Percentiles rank a stretch among this genome's conserved stretches.
Conservation (phyloP, 768 basidiomycete genomes). For the Cystobasidium tubakii region DNA sequence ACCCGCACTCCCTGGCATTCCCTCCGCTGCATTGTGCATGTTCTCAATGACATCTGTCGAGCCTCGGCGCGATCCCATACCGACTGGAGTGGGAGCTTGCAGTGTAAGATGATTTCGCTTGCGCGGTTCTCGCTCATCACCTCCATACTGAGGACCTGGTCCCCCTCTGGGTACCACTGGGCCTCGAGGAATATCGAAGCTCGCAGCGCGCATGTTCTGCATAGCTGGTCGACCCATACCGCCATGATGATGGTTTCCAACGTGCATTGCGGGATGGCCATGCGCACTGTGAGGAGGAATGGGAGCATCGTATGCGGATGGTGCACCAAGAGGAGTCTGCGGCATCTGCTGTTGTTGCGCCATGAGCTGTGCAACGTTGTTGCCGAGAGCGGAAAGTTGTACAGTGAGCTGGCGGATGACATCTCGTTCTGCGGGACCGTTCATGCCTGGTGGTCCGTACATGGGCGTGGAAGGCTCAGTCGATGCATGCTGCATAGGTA, state of each 20-base stretch:
- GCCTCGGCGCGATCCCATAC: slow-evolving; percentile 27
- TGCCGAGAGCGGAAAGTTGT: slow-evolving; percentile 28
- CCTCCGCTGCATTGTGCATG: slow-evolving; percentile 34
- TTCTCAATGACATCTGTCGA: slow-evolving; percentile 32
- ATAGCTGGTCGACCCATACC: slow-evolving; percentile 15
- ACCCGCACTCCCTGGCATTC: slow-evolving; percentile 13
- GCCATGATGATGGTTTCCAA: neutral
- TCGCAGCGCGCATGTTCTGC: neutral
- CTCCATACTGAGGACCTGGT: neutral
- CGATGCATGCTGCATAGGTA: slow-evolving; percentile 1
- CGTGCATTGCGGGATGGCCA: slow-evolving; percentile 5
- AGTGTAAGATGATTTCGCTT: slow-evolving; percentile 13
- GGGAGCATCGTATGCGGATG: neutral
- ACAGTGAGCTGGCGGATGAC: slow-evolving; percentile 30
- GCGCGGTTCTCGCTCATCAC: slow-evolving; percentile 21
- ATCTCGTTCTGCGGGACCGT: slow-evolving; percentile 8
- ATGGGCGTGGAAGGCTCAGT: slow-evolving; percentile 10
- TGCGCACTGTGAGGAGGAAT: neutral
- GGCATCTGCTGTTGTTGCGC: slow-evolving; percentile 28
- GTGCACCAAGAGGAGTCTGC: slow-evolving; percentile 10
- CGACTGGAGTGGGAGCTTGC: slow-evolving; percentile 31
- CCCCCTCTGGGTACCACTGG: slow-evolving; percentile 23
- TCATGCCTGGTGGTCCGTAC: neutral
- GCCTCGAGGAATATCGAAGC: slow-evolving; percentile 30
- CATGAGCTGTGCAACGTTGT: slow-evolving; percentile 35